Conservation (phyloP, 176 grass and related monocot genomes). For the Microstegium vimineum region DNA sequence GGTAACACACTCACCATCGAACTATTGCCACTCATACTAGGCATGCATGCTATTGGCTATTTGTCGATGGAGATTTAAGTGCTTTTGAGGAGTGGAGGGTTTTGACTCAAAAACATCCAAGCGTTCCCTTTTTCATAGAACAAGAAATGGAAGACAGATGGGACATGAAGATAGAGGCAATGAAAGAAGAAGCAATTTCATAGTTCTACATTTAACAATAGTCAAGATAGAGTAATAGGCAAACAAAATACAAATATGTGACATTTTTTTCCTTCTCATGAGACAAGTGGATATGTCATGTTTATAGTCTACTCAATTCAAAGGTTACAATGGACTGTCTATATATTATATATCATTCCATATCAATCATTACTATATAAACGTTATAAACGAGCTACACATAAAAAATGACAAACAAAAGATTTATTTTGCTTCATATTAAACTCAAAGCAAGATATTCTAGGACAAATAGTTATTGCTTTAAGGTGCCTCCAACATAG, state of each 20-base stretch:
- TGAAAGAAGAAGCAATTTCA: neutral
- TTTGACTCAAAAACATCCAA: neutral
- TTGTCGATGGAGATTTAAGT: neutral
- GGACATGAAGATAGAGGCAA: neutral
- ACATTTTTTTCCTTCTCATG: neutral
- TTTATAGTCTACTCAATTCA: neutral
- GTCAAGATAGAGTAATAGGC: neutral
- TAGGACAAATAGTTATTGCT: too few relatives aligned
- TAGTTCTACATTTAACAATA: neutral
- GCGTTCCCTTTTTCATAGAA: neutral
- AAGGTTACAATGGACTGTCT: rapidly evolving
- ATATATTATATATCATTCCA: too few relatives aligned
- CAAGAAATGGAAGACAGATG: neutral
- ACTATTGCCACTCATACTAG: neutral
- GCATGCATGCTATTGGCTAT: too few relatives aligned
- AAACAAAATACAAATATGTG: neutral
- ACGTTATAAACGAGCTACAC: neutral
- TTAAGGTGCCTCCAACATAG: too few relatives aligned
- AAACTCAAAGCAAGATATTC: too few relatives aligned
- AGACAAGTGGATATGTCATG: neutral
- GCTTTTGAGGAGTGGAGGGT: neutral
- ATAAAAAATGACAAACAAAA: neutral
- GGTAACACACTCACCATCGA: too few relatives aligned
- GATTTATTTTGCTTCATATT: too few relatives aligned
- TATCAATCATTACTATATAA: neutral